Evolutionary conservation across 192 early-diverging fungal genomes (phyloP).

Genomic region (Allomyces javanicus): DNA sequence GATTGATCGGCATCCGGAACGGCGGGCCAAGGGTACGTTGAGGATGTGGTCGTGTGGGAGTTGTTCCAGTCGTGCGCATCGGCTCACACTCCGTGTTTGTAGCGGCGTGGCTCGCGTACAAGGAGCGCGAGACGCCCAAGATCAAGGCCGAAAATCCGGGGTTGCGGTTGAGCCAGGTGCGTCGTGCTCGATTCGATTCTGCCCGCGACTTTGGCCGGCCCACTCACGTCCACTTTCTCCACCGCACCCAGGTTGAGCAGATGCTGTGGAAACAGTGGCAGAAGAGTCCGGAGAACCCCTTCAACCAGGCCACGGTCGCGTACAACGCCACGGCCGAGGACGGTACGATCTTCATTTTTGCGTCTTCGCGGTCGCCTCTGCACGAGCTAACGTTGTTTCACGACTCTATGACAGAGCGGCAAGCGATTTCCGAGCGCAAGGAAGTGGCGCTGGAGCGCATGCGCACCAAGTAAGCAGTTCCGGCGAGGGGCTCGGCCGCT

Average conservation of each 20-base stretch:
- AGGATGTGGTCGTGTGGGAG: too few species aligned
- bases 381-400: too few species aligned
- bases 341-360: neutral
- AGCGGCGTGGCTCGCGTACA: slow-evolving; percentile 44
- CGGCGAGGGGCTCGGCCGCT: too few species aligned
- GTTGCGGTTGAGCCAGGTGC: slow-evolving; percentile 40
- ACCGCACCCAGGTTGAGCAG: slow-evolving; percentile 43
- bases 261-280: slow-evolving; percentile 58
- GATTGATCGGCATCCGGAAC: slow-evolving; percentile 76
- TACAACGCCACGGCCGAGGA: slow-evolving; percentile 56
- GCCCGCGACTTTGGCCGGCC: too few species aligned
- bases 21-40: slow-evolving; percentile 38
- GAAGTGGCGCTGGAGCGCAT: neutral
- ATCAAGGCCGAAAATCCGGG: slow-evolving; percentile 63
- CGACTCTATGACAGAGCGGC: neutral
- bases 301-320: slow-evolving; percentile 50
- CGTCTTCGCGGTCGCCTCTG: too few species aligned
- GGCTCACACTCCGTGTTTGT: neutral
- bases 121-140: slow-evolving; percentile 47
- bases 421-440: neutral
- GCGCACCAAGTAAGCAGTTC: neutral
- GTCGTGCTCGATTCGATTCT: too few species aligned
- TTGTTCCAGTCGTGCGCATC: too few species aligned
- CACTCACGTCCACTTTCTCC: too few species aligned
- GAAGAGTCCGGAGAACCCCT: slow-evolving; percentile 57